Base-by-base conservation (phyloP, 2,329 filamentous ascomycete species). In the Cercospora brassicicola region DNA sequence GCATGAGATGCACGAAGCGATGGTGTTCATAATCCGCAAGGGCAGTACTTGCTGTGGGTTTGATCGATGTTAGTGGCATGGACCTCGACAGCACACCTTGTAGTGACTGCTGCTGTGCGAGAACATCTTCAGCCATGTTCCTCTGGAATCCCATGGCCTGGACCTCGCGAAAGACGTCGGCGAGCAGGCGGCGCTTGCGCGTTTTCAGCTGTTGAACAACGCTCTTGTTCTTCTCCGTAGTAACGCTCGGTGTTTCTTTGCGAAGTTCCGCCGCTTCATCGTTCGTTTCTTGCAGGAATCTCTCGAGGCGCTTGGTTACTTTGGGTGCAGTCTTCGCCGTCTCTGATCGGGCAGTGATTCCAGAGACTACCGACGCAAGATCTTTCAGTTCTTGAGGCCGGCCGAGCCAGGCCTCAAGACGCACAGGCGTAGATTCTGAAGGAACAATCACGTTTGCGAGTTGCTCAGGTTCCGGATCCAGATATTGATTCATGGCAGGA, bases 91-190 rank as follows among this genome's bases (percentile, higher is more conserved):
- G 84, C 1, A 97, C 84, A 4, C 85, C 80, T 5, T 91, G 86
- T 7, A 92, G 82, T 0, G 91, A 90, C 30, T 87, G 84, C 79
- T 99, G 95, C 63, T 88, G 88, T 45, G 86, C 85, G 18, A 98
- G 83, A 53, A 90, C 84, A 76, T 91, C 88, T 13, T 88, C 89
- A 71, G 91, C 89, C 15, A 96, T 84, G 76, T 97, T 97, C 62
- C 90, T 89, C 74, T 90, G 90, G 74, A 99, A 87, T 3, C 95
- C 95, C 94, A 99, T 98, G 66, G 90, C 87, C 39, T 93, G 89
- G 30, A 97, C 82, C 23, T 89, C 88, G 75, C 92, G 94, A 71
- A 99, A 82, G 0, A 91, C 94, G 73, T 98, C 94, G 0, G 93
- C 91, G 74, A 96, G 95, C 13, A 98, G 86, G 73, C 93, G 94